A percentile compares a stretch with the other conserved stretches of the same genome.
Conservation (phyloP, 495 filamentous ascomycete species). For the Aspergillus cavernicola region DNA sequence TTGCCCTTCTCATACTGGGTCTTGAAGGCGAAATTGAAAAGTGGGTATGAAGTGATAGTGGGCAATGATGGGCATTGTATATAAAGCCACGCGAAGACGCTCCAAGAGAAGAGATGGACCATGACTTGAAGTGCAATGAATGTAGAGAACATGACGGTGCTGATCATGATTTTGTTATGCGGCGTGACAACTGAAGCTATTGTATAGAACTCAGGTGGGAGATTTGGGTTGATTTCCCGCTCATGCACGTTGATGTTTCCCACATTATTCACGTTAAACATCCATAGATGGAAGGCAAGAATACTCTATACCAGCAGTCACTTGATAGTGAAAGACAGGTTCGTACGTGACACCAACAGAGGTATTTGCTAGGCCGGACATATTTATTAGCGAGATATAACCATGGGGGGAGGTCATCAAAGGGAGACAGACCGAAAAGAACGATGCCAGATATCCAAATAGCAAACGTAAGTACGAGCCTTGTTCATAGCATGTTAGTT, state of each 20-base stretch:
- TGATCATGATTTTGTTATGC: neutral
- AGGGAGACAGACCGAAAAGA: neutral
- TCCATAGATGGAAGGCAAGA: neutral
- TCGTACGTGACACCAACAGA: neutral
- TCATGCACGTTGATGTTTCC: neutral
- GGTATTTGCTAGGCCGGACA: neutral
- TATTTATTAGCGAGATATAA: neutral
- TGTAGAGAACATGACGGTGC: neutral
- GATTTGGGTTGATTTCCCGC: neutral
- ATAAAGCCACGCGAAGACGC: neutral
- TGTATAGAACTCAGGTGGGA: neutral
- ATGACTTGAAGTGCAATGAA: neutral
- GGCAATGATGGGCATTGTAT: neutral
- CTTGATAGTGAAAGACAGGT: neutral
- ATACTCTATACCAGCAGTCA: neutral
- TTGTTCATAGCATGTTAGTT: neutral
- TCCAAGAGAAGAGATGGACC: neutral
- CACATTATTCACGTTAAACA: neutral
- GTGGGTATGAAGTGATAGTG: neutral
- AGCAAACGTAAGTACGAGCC: neutral
- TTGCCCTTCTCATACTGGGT: neutral
- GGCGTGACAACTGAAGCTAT: neutral
- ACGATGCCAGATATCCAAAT: neutral
- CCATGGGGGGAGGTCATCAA: neutral
- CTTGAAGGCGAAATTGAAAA: slow-evolving; percentile 3